phyloP scores from a whole-genome alignment of 345 rosid species.

The Nephelium lappaceum region DNA sequence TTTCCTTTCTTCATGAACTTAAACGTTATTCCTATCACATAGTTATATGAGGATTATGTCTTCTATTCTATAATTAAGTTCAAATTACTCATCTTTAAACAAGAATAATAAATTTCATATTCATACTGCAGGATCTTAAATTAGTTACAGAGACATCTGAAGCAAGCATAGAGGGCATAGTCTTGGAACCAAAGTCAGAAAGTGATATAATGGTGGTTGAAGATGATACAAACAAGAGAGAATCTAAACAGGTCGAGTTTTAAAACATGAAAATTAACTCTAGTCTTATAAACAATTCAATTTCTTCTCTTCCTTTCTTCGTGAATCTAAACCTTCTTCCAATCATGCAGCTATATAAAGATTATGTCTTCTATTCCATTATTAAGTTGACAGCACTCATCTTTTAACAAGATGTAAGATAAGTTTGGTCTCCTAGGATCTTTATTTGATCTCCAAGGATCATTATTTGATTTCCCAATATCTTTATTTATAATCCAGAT shows the following conservation, averaged over 20 bases:
- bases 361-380: neutral
- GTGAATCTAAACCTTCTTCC: neutral
- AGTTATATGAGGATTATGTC: neutral
- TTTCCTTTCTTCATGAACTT: neutral
- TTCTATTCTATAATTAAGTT: too few relatives aligned
- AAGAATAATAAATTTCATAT: too few relatives aligned
- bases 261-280: slow-evolving; percentile 3
- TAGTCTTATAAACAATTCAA: neutral
- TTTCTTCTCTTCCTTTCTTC: neutral
- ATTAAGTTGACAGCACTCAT: neutral
- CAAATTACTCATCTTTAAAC: too few relatives aligned
- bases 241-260: slow-evolving; percentile 30
- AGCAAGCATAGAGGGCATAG: neutral
- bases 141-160: neutral
- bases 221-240: slow-evolving; percentile 20
- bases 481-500: too few relatives aligned
- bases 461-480: too few relatives aligned
- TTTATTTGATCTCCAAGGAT: too few relatives aligned
- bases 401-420: too few relatives aligned
- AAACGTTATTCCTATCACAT: neutral
- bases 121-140: neutral
- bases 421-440: too few relatives aligned
- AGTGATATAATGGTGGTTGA: neutral
- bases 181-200: neutral
- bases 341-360: slow-evolving; percentile 27